A percentile compares a stretch with the other conserved stretches of the same genome.
These are phyloP conservation scores for Suillus subalutaceus DNA, from an alignment of 768 basidiomycete genomes.

Conservation along the genomic window DNA sequence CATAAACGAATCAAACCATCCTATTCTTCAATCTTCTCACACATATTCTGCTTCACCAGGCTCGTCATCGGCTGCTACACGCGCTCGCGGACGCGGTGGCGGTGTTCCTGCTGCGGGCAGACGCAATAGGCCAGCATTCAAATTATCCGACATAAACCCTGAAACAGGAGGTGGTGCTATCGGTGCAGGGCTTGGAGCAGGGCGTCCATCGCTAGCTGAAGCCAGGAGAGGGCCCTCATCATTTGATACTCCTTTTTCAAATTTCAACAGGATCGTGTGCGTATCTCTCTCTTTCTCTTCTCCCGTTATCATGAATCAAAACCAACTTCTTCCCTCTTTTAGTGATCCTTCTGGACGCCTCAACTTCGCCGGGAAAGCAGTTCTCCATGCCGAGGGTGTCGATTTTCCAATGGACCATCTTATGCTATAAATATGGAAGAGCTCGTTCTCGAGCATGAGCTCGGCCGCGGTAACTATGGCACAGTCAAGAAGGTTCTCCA, in stretches of 20 bases:
- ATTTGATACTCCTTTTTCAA: conserved; percentile 82
- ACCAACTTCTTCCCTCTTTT: conserved; percentile 12
- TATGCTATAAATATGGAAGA: conserved; percentile 96
- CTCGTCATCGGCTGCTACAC: conserved; percentile 8
- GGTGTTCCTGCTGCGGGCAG: conserved; percentile 42
- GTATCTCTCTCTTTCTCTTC: conserved; percentile 35
- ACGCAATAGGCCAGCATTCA: conserved; percentile 57
- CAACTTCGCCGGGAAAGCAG: conserved; percentile 91
- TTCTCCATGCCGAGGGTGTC: conserved; percentile 86
- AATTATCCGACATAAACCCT: conserved; percentile 63
- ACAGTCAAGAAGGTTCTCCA: conserved; percentile 96
- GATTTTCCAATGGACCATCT: conserved; percentile 85
- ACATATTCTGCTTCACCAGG: conserved; percentile 38
- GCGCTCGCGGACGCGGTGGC: conserved; percentile 29
- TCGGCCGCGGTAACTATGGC: conserved; percentile 96
- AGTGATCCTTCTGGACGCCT: conserved; percentile 97
- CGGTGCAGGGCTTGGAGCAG: conserved; percentile 72
- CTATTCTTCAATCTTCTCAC: conserved; percentile 35
- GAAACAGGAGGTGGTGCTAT: conserved; percentile 55
- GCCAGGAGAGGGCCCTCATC: conserved; percentile 40
- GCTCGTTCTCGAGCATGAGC: conserved; percentile 87
- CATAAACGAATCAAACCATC: conserved; percentile 30
- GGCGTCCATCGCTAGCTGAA: conserved; percentile 56
- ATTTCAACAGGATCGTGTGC: conserved; percentile 93
- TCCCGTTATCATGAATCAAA: conserved; percentile 10